Evolutionary conservation across 345 rosid genomes (phyloP).

Genomic region (Corchorus capsularis): DNA sequence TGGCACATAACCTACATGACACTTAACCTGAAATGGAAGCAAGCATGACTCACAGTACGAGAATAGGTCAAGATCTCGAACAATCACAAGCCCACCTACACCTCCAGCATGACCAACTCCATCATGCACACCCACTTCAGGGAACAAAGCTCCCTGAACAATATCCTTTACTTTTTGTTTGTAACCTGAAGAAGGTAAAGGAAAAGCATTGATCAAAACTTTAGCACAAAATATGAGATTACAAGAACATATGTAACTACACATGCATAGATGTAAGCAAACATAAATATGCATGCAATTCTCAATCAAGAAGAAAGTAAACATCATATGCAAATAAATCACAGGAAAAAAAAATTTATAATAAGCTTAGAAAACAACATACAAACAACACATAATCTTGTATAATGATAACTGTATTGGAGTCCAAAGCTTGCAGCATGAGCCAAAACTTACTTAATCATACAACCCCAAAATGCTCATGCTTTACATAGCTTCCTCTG

Average conservation of each 20-base stretch:
- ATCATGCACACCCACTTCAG: constrained; percentile 77
- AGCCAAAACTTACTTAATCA: background rate
- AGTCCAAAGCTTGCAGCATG: background rate
- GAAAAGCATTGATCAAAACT: constrained; percentile 1
- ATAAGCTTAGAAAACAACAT: background rate
- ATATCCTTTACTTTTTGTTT: constrained; percentile 65
- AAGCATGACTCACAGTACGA: constrained; percentile 91
- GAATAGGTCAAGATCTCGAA: constrained; percentile 83
- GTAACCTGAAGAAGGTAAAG: constrained; percentile 57
- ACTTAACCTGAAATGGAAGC: constrained; percentile 86
- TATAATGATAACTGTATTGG: background rate
- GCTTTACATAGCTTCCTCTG: background rate
- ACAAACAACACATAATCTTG: background rate
- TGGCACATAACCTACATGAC: constrained; percentile 91
- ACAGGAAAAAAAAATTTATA: background rate
- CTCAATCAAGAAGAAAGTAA: background rate
- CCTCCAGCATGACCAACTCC: constrained; percentile 84
- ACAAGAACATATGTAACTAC: background rate
- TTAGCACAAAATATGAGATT: background rate
- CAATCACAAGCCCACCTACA: constrained; percentile 86
- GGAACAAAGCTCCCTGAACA: constrained; percentile 88
- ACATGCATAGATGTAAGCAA: background rate
- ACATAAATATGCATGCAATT: background rate
- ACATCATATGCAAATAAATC: background rate
- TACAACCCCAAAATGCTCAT: background rate